Evolutionary conservation across 2,329 filamentous ascomycete genomes (phyloP).

Genomic region (Ophiocordyceps camponoti-rufipedis): DNA sequence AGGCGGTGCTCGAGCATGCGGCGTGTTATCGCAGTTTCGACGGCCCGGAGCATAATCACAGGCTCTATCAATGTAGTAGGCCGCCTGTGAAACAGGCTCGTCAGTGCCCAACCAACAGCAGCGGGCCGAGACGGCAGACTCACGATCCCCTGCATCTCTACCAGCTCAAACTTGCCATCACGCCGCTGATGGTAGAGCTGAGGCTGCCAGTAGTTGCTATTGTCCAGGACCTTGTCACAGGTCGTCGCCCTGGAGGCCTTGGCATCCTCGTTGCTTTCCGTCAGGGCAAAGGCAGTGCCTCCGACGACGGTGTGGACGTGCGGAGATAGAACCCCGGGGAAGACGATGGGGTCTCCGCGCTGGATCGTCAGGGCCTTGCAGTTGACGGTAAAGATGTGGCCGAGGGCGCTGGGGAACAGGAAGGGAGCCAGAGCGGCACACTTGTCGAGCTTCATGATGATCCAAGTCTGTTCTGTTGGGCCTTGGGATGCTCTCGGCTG

Average conservation of each 20-base stretch:
- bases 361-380: constrained; percentile 14
- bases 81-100: constrained; percentile 4
- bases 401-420: constrained; percentile 13
- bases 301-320: constrained; percentile 47
- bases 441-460: neutral
- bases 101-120: neutral
- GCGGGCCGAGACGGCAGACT: constrained; percentile 1
- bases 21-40: constrained; percentile 5
- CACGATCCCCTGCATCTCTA: constrained; percentile 13
- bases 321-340: constrained; percentile 29
- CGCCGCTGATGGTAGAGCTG: constrained; percentile 29
- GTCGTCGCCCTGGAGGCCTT: constrained; percentile 41
- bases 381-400: constrained; percentile 10
- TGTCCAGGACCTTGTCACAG: constrained; percentile 41
- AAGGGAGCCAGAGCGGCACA: constrained; percentile 8
- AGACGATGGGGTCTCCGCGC: constrained; percentile 41
- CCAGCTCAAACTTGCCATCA: constrained; percentile 34
- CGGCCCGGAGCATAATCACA: constrained; percentile 10
- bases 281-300: constrained; percentile 39
- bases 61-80: constrained; percentile 10
- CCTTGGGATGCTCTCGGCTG: no score
- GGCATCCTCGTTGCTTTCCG: constrained; percentile 33
- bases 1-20: constrained; percentile 36
- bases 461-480: neutral
- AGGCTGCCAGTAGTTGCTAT: constrained; percentile 53